These are phyloP conservation scores for Mucor lusitanicus DNA, from an alignment of 371 early-diverging fungal species.

Conservation along the genomic window DNA sequence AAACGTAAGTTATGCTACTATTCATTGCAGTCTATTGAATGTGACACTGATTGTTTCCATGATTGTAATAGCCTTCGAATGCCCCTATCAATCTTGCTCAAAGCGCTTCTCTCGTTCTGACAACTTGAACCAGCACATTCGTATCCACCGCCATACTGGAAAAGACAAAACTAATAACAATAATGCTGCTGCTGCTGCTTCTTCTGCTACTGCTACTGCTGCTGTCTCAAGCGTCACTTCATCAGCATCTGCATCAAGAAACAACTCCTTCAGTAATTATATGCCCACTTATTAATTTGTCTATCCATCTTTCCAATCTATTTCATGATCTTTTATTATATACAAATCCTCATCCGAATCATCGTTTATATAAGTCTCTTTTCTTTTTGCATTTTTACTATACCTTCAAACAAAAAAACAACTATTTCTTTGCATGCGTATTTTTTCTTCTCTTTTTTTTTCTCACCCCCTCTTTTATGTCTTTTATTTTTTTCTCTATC, in stretches of 20 bases:
- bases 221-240: background rate
- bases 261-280: conserved; percentile 19
- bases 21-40: background rate
- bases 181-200: conserved; percentile 3
- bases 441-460: background rate
- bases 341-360: background rate
- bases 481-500: background rate
- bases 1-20: conserved; percentile 47
- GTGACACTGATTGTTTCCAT: background rate
- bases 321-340: background rate
- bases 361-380: background rate
- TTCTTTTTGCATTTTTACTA: conserved; percentile 5
- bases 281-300: conserved; percentile 25
- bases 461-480: conserved; percentile 7
- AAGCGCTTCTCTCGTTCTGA: conserved; percentile 85
- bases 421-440: conserved; percentile 4
- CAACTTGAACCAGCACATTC: conserved; percentile 77
- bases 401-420: background rate
- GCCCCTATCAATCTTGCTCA: conserved; percentile 72
- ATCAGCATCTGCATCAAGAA: background rate
- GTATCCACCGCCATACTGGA: conserved; percentile 59
- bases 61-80: conserved; percentile 64
- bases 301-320: background rate
- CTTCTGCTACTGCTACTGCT: background rate
- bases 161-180: conserved; percentile 26